A percentile compares a stretch with the other conserved stretches of the same genome.
phyloP scores from a whole-genome alignment of 176 grass and related monocot genomes.

The Aegilops longissima region DNA sequence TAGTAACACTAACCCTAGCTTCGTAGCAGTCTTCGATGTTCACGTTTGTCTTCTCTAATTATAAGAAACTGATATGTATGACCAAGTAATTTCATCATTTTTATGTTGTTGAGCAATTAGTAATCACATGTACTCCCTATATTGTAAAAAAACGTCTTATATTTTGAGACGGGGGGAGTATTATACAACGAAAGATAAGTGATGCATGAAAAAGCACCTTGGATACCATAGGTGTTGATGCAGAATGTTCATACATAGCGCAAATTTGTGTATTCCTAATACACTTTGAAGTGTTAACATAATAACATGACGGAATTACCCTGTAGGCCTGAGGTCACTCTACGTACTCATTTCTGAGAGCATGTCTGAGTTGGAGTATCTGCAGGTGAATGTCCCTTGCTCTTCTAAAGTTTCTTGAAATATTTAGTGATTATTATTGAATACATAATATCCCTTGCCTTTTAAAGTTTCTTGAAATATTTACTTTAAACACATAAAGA shows the following conservation, averaged over 20 bases:
- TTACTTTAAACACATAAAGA: neutral
- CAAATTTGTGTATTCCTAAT: constrained; percentile 32
- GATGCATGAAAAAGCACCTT: neutral
- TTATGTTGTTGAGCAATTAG: neutral
- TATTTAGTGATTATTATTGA: constrained; percentile 2
- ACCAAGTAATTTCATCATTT: constrained; percentile 8
- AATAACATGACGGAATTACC: constrained; percentile 32
- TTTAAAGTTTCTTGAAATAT: constrained; percentile 17
- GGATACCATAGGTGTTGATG: neutral
- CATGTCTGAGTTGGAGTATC: constrained; percentile 90
- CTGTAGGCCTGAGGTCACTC: constrained; percentile 88
- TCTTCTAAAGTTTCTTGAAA: constrained; percentile 24
- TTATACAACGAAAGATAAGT: neutral
- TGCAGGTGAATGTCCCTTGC: constrained; percentile 70
- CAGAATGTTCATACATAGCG: neutral
- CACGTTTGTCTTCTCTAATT: neutral
- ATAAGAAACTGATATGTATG: neutral
- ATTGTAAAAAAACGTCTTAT: too few relatives aligned
- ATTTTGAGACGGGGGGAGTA: too few relatives aligned
- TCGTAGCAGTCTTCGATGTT: neutral
- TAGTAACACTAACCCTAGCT: constrained; percentile 1
- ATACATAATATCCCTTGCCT: neutral
- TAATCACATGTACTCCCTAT: neutral
- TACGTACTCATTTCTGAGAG: constrained; percentile 95
- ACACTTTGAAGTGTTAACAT: constrained; percentile 24